Conservation (phyloP, 2,329 filamentous ascomycete genomes). For the Trichoderma sp. region DNA sequence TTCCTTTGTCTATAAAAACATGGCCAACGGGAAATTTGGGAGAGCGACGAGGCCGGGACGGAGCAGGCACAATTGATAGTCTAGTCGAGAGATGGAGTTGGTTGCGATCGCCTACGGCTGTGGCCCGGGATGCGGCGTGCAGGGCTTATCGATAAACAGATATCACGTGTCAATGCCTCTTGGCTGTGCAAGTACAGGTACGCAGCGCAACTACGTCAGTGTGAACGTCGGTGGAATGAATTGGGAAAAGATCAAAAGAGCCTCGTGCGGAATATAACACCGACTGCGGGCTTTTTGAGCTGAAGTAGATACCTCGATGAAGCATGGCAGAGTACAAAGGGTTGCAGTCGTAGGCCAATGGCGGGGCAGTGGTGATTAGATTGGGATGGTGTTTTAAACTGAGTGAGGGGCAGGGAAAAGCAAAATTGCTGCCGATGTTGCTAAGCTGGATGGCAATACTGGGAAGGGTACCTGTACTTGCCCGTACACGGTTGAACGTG, state of each 20-base stretch:
- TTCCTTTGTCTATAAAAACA: slow-evolving; percentile 21
- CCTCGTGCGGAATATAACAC: neutral
- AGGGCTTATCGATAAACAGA: slow-evolving; percentile 22
- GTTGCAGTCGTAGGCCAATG: neutral
- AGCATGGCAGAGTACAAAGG: neutral
- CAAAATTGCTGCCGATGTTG: neutral
- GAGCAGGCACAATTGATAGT: slow-evolving; percentile 1
- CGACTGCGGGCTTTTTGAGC: neutral
- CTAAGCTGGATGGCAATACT: neutral
- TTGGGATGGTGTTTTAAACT: neutral
- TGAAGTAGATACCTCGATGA: neutral
- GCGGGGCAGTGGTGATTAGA: neutral
- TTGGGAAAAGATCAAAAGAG: neutral
- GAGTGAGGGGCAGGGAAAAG: neutral
- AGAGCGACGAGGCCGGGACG: slow-evolving; percentile 4
- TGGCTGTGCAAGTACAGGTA: neutral
- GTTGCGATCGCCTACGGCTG: slow-evolving; percentile 11
- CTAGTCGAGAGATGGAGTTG: slow-evolving; percentile 9
- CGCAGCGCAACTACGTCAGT: neutral
- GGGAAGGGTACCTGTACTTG: neutral
- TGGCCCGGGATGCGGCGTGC: slow-evolving; percentile 8
- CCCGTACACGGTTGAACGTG: neutral
- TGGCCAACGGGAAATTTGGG: neutral
- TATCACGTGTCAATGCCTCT: slow-evolving; percentile 25
- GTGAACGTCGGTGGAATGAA: neutral